Base-by-base conservation (phyloP, 345 rosid species). In the Psidium friedrichsthalianum region DNA sequence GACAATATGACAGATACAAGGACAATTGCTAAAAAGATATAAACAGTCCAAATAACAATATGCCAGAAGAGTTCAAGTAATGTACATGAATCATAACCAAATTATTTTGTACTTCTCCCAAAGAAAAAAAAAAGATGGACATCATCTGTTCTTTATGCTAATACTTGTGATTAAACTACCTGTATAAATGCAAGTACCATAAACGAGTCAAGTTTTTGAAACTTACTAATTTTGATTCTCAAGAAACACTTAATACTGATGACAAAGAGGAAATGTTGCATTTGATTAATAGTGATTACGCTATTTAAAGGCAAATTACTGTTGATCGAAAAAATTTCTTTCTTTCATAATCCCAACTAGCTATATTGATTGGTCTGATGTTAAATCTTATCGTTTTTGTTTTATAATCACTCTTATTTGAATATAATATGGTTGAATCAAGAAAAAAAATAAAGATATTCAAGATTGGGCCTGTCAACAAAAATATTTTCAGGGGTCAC, bases 31-130 rank as follows among this genome's bases (percentile, higher is more conserved):
- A 61, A 61, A 36, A 61, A 61, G 0, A 3, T 27, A 14, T 8
- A 61, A 14, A 61, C n/a, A 6, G 20, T 52, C 5, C 0, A 14
- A 3, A 61, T 0, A 8, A 61, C 1, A 56, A 0, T 14, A 14
- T 61, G 3, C 74, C 2, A 14, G 0, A 14, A 40, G 2, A 61
- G 32, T 27, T 61, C 74, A 61, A 27, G 6, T 61, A 27, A 3
- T 14, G 18, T 6, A 14, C 16, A 27, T 4, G 21, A 6, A 61
- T 61, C 40, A 3, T 27, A 61, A 27, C 40, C 40, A 61, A 61
- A 56, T 56, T 56, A 24, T 56, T 56, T 56, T 58, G 64, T n/a
- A n/a, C 32, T 5, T 25, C n/a, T 25, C 29, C 5, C 36, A 36
- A 56, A 56, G 27, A 40, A 40, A 36, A 36, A 36, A 36, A 36